A percentile compares a stretch with the other conserved stretches of the same genome.
Conservation (phyloP, 208 protist species). For the Leishmania tropica region DNA sequence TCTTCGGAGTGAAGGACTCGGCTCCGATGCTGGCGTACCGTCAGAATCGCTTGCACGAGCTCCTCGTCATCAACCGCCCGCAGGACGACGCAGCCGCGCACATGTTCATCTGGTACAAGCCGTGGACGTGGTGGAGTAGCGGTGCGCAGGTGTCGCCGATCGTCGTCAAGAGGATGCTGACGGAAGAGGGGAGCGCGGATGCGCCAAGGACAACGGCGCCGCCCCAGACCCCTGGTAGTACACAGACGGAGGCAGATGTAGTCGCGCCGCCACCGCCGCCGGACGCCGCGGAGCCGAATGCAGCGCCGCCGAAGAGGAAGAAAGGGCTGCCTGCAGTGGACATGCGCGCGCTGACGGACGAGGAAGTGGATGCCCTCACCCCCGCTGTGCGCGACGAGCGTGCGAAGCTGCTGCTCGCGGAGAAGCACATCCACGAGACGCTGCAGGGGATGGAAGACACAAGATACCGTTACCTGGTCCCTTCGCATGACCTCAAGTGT, state of each 20-base stretch:
- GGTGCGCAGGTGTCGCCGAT: conserved; percentile 52
- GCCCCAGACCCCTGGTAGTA: conserved; percentile 5
- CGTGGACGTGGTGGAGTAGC: conserved; percentile 70
- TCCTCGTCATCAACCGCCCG: conserved; percentile 64
- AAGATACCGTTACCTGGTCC: conserved; percentile 69
- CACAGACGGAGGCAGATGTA: conserved; percentile 15
- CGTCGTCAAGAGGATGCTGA: background rate
- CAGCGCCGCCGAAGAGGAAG: conserved; percentile 29
- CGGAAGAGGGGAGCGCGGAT: too few species aligned
- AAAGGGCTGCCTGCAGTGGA: conserved; percentile 52
- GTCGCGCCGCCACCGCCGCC: conserved; percentile 4
- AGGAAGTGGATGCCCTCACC: conserved; percentile 42
- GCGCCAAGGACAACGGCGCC: background rate
- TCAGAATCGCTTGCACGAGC: conserved; percentile 33
- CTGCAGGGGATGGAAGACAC: conserved; percentile 82
- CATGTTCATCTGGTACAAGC: conserved; percentile 64
- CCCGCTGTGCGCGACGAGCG: conserved; percentile 58
- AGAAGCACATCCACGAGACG: conserved; percentile 58
- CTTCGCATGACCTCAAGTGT: conserved; percentile 56
- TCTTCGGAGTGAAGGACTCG: conserved; percentile 52
- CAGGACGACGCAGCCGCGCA: conserved; percentile 50
- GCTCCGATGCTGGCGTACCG: conserved; percentile 35
- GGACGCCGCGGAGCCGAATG: conserved; percentile 3
- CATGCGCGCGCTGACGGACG: conserved; percentile 47
- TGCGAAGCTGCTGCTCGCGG: conserved; percentile 56